Conservation (phyloP, 2,329 filamentous ascomycete genomes). For the Microcyclosporella mali region DNA sequence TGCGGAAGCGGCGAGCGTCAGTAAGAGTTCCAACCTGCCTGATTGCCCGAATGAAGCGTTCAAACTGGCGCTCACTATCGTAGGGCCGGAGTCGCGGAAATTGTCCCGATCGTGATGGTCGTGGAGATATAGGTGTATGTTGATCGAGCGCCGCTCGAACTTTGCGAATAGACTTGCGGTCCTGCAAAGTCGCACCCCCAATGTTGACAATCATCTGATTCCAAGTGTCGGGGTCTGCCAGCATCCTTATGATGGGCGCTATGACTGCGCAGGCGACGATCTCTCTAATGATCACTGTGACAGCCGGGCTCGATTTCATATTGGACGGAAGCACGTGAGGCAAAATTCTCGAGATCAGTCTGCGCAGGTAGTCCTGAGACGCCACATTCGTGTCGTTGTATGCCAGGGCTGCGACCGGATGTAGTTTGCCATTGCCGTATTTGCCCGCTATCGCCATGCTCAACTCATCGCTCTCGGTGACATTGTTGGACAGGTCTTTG, state of each 20-base stretch:
- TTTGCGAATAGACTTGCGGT: conserved; percentile 89
- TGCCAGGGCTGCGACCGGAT: conserved; percentile 74
- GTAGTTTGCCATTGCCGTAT: conserved; percentile 81
- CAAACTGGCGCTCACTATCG: conserved; percentile 87
- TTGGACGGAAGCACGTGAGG: conserved; percentile 67
- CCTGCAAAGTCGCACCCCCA: conserved; percentile 69
- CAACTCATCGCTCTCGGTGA: conserved; percentile 94
- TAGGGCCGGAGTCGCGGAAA: conserved; percentile 75
- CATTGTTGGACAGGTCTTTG: conserved; percentile 75
- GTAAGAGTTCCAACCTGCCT: conserved; percentile 84
- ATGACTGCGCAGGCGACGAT: conserved; percentile 90
- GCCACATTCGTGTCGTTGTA: conserved; percentile 77
- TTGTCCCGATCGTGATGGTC: conserved; percentile 37
- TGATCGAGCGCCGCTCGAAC: conserved; percentile 87
- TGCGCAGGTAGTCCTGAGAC: conserved; percentile 83
- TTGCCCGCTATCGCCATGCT: conserved; percentile 93
- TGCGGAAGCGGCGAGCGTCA: conserved; percentile 85
- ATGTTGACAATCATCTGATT: conserved; percentile 92
- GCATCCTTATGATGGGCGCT: conserved; percentile 68
- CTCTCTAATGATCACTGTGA: conserved; percentile 75
- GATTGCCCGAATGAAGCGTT: conserved; percentile 86
- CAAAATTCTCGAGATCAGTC: conserved; percentile 64
- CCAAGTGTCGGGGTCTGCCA: conserved; percentile 93
- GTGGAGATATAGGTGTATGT: conserved; percentile 71
- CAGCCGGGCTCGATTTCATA: conserved; percentile 72